Conservation (phyloP, 345 rosid genomes). For the Trapa bicornis region DNA sequence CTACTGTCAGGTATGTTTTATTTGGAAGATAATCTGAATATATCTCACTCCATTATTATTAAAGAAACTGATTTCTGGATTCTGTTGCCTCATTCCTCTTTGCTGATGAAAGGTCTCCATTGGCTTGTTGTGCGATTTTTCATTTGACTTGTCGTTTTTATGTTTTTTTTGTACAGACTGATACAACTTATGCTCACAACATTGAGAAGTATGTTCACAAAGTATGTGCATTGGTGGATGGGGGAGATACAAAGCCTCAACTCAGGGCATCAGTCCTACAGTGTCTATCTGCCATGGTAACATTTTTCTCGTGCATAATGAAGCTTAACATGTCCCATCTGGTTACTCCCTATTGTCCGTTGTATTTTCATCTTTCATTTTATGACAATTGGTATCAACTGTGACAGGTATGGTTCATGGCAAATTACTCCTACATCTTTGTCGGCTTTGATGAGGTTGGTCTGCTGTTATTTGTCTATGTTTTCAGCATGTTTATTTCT, state of each 20-base stretch:
- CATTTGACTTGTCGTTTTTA: not conserved
- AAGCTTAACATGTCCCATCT: not conserved
- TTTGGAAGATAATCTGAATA: not conserved
- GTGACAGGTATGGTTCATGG: constrained; percentile 88
- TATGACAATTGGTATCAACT: not conserved
- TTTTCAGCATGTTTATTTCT: not conserved
- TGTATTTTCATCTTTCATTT: not conserved
- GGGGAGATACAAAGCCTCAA: constrained; percentile 28
- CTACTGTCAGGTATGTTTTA: constrained; percentile 51
- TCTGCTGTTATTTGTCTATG: constrained; percentile 6
- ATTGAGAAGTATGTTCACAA: constrained; percentile 57
- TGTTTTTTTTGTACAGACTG: constrained; percentile 37
- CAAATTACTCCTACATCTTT: constrained; percentile 60
- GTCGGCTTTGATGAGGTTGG: constrained; percentile 68
- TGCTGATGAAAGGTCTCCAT: not conserved
- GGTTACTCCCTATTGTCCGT: constrained; percentile 5
- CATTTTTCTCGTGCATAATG: constrained; percentile 1
- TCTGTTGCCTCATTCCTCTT: not conserved
- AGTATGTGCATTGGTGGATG: constrained; percentile 59
- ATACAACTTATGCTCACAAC: constrained; percentile 64
- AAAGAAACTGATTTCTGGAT: not conserved
- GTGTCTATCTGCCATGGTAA: constrained; percentile 92
- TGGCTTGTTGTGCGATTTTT: not conserved
- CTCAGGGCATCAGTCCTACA: constrained; percentile 75
- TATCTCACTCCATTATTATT: not conserved